These are phyloP conservation scores for Cicer judaicum DNA, from an alignment of 306 rosid species.

Conservation along the genomic window DNA sequence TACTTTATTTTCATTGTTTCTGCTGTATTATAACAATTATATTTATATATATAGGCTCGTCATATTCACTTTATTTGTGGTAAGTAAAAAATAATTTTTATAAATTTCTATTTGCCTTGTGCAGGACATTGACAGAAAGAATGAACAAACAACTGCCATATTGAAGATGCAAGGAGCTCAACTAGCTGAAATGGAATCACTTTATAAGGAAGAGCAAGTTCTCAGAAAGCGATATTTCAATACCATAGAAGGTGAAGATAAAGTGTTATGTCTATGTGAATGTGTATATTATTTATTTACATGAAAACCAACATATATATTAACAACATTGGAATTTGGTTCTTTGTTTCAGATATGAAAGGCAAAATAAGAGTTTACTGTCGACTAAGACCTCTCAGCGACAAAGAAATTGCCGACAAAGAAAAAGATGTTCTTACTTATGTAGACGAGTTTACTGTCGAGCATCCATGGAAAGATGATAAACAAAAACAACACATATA, in stretches of 20 bases:
- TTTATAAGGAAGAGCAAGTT: slow-evolving; percentile 94
- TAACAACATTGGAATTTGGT: slow-evolving; percentile 22
- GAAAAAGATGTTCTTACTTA: slow-evolving; percentile 57
- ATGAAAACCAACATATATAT: slow-evolving; percentile 11
- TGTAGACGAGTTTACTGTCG: slow-evolving; percentile 84
- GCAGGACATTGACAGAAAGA: slow-evolving; percentile 96
- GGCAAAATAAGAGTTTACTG: slow-evolving; percentile 96
- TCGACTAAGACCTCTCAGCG: slow-evolving; percentile 80
- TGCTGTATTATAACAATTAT: not conserved
- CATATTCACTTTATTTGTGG: slow-evolving; percentile 25
- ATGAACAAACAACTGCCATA: slow-evolving; percentile 87
- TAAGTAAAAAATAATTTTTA: slow-evolving; percentile 2
- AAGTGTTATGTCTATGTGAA: not conserved
- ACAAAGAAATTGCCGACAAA: slow-evolving; percentile 68
- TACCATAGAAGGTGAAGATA: slow-evolving; percentile 75
- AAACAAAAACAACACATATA: slow-evolving; percentile 79
- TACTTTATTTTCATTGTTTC: slow-evolving; percentile 16
- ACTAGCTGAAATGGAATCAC: slow-evolving; percentile 85
- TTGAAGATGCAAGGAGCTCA: slow-evolving; percentile 96
- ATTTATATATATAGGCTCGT: not conserved
- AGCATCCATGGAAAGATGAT: slow-evolving; percentile 92
- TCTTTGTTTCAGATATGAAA: slow-evolving; percentile 83
- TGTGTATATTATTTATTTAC: slow-evolving; percentile 26
- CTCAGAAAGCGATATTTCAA: slow-evolving; percentile 90
- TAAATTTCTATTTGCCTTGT: slow-evolving; percentile 36